Conservation (phyloP, 441 rosid genomes). For the Populus hybrid region DNA sequence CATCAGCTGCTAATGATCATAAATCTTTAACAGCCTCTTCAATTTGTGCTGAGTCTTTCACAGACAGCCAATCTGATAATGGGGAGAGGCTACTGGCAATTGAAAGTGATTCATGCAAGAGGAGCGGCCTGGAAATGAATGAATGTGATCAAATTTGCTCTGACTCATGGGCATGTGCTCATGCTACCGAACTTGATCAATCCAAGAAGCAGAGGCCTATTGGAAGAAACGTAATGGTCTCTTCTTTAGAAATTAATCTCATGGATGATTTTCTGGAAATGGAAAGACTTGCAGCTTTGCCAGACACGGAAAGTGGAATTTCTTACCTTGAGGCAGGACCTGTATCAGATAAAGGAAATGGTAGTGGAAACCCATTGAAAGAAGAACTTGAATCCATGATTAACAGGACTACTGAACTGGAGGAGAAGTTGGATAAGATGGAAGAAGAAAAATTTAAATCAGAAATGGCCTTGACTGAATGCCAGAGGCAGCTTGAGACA, state of each 20-base stretch:
- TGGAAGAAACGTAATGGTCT: conserved; percentile 40
- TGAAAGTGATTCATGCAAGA: conserved; percentile 43
- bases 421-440: conserved; percentile 52
- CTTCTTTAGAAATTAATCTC: conserved; percentile 56
- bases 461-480: conserved; percentile 45
- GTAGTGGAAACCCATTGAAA: conserved; percentile 32
- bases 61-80: conserved; percentile 65
- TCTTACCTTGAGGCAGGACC: conserved; percentile 29
- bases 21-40: conserved; percentile 44
- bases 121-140: conserved; percentile 20
- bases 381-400: conserved; percentile 47
- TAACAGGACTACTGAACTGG: conserved; percentile 51
- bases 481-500: conserved; percentile 37
- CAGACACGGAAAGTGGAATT: conserved; percentile 41
- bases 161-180: conserved; percentile 32
- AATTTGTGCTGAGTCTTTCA: conserved; percentile 44
- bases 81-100: conserved; percentile 47
- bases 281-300: conserved; percentile 77
- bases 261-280: conserved; percentile 98
- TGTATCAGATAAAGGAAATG: conserved; percentile 28
- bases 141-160: conserved; percentile 31
- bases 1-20: conserved; percentile 27
- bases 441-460: conserved; percentile 57
- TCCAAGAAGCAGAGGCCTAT: conserved; percentile 31
- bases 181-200: conserved; percentile 29